Evolutionary conservation across 257 asterid genomes (phyloP).

Genomic region (Scutellaria galericulata): DNA sequence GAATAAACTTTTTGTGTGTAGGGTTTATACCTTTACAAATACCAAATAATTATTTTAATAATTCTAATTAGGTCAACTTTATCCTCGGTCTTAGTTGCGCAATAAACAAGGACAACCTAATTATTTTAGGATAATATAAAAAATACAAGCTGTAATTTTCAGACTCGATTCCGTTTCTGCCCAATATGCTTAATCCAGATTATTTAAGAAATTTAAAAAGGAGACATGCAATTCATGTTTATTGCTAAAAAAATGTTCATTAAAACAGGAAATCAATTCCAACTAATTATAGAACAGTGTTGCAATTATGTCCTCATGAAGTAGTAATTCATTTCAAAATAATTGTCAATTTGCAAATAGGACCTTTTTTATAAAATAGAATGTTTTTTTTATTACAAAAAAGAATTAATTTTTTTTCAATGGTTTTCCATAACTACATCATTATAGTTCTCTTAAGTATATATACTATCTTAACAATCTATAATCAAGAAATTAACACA

Average conservation of each 20-base stretch:
- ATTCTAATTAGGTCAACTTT: slow-evolving; percentile 17
- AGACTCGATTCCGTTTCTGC: not conserved
- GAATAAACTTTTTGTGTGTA: not conserved
- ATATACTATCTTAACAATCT: no score
- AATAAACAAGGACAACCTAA: not conserved
- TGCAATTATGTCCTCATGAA: no score
- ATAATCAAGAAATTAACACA: no score
- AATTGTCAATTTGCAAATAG: no score
- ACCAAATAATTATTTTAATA: not conserved
- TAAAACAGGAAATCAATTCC: not conserved
- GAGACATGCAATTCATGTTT: slow-evolving; percentile 27
- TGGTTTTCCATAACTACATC: no score
- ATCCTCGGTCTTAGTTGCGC: not conserved
- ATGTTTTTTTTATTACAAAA: no score
- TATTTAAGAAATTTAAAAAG: not conserved
- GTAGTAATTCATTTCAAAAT: no score
- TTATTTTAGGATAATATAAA: slow-evolving; percentile 22
- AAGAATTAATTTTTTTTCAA: no score
- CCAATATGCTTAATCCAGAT: not conserved
- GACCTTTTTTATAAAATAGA: no score
- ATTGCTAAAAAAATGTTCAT: not conserved
- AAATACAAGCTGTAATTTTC: slow-evolving; percentile 15
- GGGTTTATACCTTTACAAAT: slow-evolving; percentile 22
- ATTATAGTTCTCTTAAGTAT: no score
- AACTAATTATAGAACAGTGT: not conserved